Conservation (phyloP, 352 stramenopile genomes). For the Pythium utonaiense region DNA sequence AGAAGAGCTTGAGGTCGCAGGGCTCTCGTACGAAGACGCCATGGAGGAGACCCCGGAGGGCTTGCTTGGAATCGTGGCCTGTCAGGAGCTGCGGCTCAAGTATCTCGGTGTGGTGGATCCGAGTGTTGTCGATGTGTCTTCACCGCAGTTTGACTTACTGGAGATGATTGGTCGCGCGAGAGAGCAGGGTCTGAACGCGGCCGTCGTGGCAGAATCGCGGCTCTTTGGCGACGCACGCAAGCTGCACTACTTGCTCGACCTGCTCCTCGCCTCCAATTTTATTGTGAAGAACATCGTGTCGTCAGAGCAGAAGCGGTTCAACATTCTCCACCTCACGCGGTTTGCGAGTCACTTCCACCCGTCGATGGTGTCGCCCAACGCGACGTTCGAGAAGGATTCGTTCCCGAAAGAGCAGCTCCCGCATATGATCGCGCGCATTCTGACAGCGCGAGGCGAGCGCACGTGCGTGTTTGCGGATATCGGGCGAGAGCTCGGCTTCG, state of each 20-base stretch:
- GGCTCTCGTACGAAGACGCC: constrained; percentile 58
- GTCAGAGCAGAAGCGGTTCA: constrained; percentile 65
- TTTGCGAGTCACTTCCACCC: constrained; percentile 64
- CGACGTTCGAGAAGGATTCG: constrained; percentile 43
- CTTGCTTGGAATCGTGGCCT: constrained; percentile 69
- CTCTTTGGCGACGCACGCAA: constrained; percentile 73
- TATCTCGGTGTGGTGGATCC: constrained; percentile 62
- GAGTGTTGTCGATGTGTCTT: constrained; percentile 52
- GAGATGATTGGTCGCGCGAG: constrained; percentile 68
- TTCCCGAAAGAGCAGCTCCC: constrained; percentile 64
- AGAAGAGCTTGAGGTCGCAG: constrained; percentile 49
- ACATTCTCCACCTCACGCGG: constrained; percentile 72
- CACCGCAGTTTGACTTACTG: constrained; percentile 70
- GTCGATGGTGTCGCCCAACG: constrained; percentile 58
- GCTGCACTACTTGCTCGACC: constrained; percentile 79
- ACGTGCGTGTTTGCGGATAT: constrained; percentile 86
- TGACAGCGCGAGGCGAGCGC: constrained; percentile 54
- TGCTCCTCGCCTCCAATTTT: constrained; percentile 56
- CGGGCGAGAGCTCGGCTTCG: constrained; percentile 69
- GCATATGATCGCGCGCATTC: constrained; percentile 58
- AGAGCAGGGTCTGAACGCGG: constrained; percentile 61
- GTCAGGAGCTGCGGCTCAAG: constrained; percentile 57
- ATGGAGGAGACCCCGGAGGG: constrained; percentile 38
- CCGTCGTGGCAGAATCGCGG: constrained; percentile 40
- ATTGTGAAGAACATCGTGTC: constrained; percentile 80